Percentiles rank a stretch among this genome's conserved stretches.
These are phyloP conservation scores for Gossypium laxum DNA, from an alignment of 441 rosid species.

Conservation along the genomic window DNA sequence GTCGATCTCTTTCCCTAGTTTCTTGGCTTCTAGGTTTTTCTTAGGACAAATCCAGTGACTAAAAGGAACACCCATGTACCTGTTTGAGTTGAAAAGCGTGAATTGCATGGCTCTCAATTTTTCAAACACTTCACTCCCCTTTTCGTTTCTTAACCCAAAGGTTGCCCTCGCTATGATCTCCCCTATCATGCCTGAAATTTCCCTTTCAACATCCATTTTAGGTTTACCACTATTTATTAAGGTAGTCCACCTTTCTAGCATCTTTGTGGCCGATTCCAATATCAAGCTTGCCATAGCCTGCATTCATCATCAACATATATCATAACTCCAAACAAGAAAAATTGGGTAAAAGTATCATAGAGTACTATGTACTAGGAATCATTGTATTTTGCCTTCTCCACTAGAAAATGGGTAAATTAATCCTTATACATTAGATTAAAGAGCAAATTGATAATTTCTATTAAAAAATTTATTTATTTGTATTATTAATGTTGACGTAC, in stretches of 20 bases:
- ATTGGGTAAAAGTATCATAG: no score
- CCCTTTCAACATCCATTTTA: conserved; percentile 59
- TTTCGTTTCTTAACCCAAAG: conserved; percentile 55
- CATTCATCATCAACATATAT: not conserved
- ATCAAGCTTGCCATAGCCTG: conserved; percentile 57
- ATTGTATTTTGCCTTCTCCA: no score
- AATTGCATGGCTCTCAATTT: conserved; percentile 62
- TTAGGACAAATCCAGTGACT: conserved; percentile 39
- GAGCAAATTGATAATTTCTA: no score
- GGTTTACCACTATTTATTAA: conserved; percentile 34
- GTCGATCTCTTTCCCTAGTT: conserved; percentile 72
- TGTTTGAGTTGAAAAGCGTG: conserved; percentile 56
- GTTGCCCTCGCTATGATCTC: conserved; percentile 80
- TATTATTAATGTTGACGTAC: no score
- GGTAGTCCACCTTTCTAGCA: conserved; percentile 42
- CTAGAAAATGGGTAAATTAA: no score
- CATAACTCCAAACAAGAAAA: not conserved
- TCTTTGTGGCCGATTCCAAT: conserved; percentile 59
- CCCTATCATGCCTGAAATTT: conserved; percentile 60
- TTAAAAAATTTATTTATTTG: no score
- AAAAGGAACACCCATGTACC: conserved; percentile 80
- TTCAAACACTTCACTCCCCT: conserved; percentile 45
- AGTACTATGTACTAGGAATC: no score
- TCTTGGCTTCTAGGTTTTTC: conserved; percentile 42
- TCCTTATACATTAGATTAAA: no score